Base-by-base conservation (phyloP, 73 alveolate genomes). In the Tetrahymena malaccensis region DNA sequence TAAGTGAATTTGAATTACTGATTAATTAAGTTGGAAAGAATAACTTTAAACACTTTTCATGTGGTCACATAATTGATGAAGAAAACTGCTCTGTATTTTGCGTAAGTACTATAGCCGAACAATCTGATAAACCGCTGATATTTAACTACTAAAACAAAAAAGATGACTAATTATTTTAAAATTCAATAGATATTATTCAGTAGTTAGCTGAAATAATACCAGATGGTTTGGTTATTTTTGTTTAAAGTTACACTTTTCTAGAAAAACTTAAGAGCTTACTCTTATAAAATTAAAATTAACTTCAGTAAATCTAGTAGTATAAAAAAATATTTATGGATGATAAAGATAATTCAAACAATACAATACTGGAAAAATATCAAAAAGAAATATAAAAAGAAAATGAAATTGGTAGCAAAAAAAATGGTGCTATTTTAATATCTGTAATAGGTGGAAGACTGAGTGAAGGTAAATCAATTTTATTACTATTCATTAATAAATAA, bases 391-490 rank as follows among this genome's bases (percentile, higher is more conserved):
- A 96, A 55, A 93, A 96, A 96, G 96, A 70, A 70, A 70, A 40
- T 44, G 94, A 93, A 55, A 35, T 94, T 96, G 96, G 96, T 85
- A 50, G 84, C 38, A 83, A 96, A 70, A 70, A 70, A 5, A 70
- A 70, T 31, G 89, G 97, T 22, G 98, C 99, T 22, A 85, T 98
- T 21, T 93, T 99, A 34, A 96, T 99, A 57, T 97, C 99, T 25
- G 99, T 99, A 35, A 98, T 98, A 96, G 99, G 99, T 34, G 99
- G 99, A 25, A 97, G 97, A 95, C 94, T 99, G 55, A 97, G 99
- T 31, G 99, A 99, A 94, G 89, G 89, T 70, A 70, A 10, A 1
- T 50, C 0, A 21, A 10, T 70, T 70, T 33, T 25, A 35, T 35
- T 35, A 4, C 2, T 4, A 4, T 35, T 35, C 2, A 4, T 35